Percentiles rank a stretch among this genome's conserved stretches.
These are phyloP conservation scores for Spinellus fusiger DNA, from an alignment of 192 early-diverging fungal species.

Conservation along the genomic window DNA sequence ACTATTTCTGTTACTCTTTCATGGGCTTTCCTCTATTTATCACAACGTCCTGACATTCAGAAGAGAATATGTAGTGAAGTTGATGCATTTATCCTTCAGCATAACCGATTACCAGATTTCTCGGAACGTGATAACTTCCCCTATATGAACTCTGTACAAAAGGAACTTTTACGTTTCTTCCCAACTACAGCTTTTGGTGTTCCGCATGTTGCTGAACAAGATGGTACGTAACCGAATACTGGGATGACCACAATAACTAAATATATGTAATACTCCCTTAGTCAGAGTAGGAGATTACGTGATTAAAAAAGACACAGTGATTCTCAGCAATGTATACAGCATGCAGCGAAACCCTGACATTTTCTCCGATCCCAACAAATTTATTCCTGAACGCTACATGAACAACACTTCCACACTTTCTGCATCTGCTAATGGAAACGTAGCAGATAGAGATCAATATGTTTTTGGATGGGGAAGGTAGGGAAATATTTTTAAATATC, in stretches of 20 bases:
- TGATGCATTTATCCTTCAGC: background rate
- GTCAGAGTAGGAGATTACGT: too few species aligned
- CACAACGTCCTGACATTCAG: background rate
- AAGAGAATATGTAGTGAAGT: background rate
- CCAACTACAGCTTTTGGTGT: background rate
- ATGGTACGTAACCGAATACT: slow-evolving; percentile 1
- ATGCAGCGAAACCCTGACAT: background rate
- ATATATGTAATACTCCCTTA: too few species aligned
- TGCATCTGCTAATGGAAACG: background rate
- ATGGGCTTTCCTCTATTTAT: background rate
- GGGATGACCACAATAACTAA: too few species aligned
- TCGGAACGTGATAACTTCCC: background rate
- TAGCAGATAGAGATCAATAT: background rate
- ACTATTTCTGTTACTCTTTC: background rate
- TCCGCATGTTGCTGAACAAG: background rate
- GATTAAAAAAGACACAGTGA: background rate
- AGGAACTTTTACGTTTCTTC: background rate
- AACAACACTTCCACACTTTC: background rate
- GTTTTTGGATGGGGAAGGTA: background rate
- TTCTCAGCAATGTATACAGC: background rate
- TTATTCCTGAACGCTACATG: background rate
- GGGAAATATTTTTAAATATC: too few species aligned
- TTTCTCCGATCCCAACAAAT: background rate
- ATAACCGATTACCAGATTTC: background rate
- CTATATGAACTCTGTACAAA: background rate